Conservation (phyloP, 768 basidiomycete species). For the Russula earlei region DNA sequence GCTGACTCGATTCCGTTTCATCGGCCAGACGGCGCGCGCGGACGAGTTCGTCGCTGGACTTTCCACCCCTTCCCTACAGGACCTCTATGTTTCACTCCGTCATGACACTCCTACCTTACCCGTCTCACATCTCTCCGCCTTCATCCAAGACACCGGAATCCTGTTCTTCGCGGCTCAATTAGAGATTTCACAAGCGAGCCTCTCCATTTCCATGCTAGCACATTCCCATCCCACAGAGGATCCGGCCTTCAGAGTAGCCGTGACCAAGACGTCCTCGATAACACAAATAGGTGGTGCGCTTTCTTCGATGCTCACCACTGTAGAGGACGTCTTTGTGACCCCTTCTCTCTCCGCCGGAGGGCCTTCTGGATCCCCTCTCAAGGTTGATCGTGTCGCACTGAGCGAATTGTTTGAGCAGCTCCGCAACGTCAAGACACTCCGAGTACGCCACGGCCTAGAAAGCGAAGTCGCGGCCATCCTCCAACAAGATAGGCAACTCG, state of each 20-base stretch:
- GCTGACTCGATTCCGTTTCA: not conserved
- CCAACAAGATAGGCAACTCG: not conserved
- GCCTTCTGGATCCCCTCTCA: no score
- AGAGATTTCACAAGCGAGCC: rapidly evolving
- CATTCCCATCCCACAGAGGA: not conserved
- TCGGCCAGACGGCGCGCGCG: not conserved
- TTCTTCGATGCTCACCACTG: not conserved
- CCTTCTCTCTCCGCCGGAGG: no score
- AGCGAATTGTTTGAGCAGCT: not conserved
- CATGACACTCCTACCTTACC: not conserved
- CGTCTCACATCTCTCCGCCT: not conserved
- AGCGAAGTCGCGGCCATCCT: not conserved
- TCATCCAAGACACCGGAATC: not conserved
- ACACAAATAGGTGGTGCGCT: not conserved
- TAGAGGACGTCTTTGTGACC: not conserved
- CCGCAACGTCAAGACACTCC: not conserved
- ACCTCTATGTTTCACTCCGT: not conserved
- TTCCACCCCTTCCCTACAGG: not conserved
- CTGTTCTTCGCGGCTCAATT: not conserved
- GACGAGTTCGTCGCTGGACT: not conserved
- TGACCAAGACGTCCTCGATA: no score
- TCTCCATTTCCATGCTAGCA: not conserved
- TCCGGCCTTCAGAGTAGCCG: not conserved
- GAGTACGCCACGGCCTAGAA: not conserved
- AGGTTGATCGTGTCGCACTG: not conserved